phyloP scores from a whole-genome alignment of 208 protist genomes.

The Leishmania braziliensis region DNA sequence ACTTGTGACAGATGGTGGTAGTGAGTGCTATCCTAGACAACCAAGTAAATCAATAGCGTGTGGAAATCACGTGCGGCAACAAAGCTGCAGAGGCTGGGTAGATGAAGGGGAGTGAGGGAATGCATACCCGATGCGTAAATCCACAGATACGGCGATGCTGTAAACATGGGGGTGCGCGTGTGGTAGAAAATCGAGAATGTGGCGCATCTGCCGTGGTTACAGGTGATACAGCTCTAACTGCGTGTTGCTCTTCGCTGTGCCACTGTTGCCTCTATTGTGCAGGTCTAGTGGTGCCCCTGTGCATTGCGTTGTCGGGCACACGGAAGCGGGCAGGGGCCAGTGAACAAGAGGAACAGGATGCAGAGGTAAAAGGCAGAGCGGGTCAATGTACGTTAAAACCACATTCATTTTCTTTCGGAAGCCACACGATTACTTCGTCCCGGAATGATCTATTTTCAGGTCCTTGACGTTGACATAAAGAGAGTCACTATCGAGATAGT shows the following conservation, averaged over 20 bases:
- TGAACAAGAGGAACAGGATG: background rate
- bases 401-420: background rate
- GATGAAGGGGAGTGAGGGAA: background rate
- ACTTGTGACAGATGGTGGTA: background rate
- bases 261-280: background rate
- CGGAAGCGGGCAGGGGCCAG: background rate
- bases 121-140: background rate
- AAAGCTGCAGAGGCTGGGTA: background rate
- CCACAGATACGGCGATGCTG: background rate
- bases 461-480: conserved; percentile 80
- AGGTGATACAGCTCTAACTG: background rate
- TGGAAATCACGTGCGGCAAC: background rate
- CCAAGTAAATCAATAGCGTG: conserved; percentile 1
- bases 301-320: background rate
- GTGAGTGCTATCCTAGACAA: background rate
- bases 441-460: conserved; percentile 38
- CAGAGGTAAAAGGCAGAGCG: background rate
- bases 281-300: background rate
- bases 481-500: conserved; percentile 84
- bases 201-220: background rate
- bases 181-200: background rate
- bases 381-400: background rate
- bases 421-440: conserved; percentile 10
- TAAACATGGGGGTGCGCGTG: background rate
- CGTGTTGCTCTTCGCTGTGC: background rate